These are phyloP conservation scores for Chaetomium strumarium DNA, from an alignment of 2,329 filamentous ascomycete genomes.

Conservation along the genomic window DNA sequence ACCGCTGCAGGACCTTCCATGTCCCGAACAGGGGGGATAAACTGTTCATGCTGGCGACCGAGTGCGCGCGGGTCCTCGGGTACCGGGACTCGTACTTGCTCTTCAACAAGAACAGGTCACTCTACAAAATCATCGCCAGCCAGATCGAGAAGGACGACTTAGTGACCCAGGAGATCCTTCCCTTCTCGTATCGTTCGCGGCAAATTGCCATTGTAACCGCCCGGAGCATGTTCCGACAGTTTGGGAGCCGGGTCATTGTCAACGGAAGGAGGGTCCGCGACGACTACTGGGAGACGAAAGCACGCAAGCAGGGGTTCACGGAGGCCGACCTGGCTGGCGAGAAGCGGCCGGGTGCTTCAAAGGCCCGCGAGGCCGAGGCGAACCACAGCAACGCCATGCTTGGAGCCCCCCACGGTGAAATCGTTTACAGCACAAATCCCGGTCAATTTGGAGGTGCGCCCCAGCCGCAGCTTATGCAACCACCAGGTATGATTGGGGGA, in stretches of 20 bases:
- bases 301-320: constrained; percentile 94
- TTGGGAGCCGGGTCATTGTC: constrained; percentile 87
- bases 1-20: constrained; percentile 87
- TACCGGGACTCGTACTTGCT: constrained; percentile 97
- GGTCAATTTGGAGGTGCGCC: constrained; percentile 60
- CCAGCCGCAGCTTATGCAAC: constrained; percentile 63
- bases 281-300: constrained; percentile 98
- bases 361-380: constrained; percentile 76
- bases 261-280: constrained; percentile 88
- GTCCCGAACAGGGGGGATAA: constrained; percentile 89
- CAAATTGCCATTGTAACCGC: constrained; percentile 98
- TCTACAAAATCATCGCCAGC: constrained; percentile 96
- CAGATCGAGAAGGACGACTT: constrained; percentile 95
- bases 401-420: constrained; percentile 70
- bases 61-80: constrained; percentile 87
- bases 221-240: constrained; percentile 97
- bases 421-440: constrained; percentile 76
- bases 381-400: constrained; percentile 53
- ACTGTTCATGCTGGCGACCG: constrained; percentile 96
- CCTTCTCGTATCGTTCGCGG: constrained; percentile 95
- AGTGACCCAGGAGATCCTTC: constrained; percentile 88
- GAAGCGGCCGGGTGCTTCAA: constrained; percentile 87
- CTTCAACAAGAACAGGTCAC: constrained; percentile 96
- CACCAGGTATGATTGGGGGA: constrained; percentile 64
- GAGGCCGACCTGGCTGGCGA: constrained; percentile 94